phyloP scores from a whole-genome alignment of 129 eudicot species.

The Artemisia argyi region DNA sequence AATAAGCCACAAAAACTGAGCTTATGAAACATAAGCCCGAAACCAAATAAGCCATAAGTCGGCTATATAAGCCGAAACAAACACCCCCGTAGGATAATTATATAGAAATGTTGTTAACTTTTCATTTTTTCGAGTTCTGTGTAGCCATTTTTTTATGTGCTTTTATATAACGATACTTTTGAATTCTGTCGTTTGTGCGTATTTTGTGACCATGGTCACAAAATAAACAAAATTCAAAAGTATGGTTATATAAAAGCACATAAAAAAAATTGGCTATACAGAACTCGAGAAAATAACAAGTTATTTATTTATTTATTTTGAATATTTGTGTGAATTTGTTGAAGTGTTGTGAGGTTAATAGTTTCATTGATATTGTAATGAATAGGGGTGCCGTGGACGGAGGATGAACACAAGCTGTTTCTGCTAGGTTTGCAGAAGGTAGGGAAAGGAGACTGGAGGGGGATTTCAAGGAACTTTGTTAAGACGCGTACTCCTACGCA shows the following conservation, averaged over 20 bases:
- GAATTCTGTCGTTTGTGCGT: background rate
- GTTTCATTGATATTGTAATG: conserved; percentile 1
- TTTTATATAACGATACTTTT: too few species aligned
- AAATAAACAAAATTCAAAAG: too few species aligned
- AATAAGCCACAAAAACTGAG: too few species aligned
- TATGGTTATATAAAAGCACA: too few species aligned
- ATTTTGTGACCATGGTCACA: background rate
- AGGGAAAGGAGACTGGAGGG: conserved; percentile 98
- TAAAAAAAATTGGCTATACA: background rate
- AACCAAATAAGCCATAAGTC: too few species aligned
- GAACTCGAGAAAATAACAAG: too few species aligned
- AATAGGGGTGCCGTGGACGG: conserved; percentile 93
- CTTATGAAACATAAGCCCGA: too few species aligned
- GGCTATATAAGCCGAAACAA: too few species aligned
- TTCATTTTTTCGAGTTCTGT: too few species aligned
- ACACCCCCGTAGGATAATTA: background rate
- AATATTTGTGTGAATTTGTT: background rate
- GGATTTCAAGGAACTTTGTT: conserved; percentile 82
- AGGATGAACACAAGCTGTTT: conserved; percentile 94
- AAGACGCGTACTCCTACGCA: conserved; percentile 91
- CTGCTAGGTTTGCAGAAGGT: conserved; percentile 75
- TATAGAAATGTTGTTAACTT: too few species aligned
- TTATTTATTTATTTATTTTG: too few species aligned
- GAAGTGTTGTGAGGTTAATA: background rate
- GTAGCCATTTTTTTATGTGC: too few species aligned